phyloP scores from a whole-genome alignment of 768 basidiomycete species.

The Neoboletus brunneissimus region DNA sequence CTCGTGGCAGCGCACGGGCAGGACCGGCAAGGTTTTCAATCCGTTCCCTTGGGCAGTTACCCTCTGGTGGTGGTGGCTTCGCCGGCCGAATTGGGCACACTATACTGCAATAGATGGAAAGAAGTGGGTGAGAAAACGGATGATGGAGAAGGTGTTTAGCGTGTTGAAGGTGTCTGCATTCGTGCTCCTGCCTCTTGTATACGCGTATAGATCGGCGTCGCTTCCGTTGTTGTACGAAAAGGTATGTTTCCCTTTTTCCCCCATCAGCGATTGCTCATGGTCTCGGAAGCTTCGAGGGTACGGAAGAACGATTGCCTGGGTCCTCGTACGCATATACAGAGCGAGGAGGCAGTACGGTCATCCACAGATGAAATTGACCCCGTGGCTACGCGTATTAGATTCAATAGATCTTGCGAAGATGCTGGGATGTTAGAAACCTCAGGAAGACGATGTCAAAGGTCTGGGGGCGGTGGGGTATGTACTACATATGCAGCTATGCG shows the following conservation, averaged over 20 bases:
- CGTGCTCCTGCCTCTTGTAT: conserved; percentile 5
- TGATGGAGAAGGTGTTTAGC: background rate
- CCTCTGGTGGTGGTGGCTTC: conserved; percentile 37
- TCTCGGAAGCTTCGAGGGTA: background rate
- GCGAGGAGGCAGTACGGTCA: background rate
- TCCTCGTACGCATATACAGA: background rate
- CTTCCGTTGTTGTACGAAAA: background rate
- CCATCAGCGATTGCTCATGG: background rate
- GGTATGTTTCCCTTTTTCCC: background rate
- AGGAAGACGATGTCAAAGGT: background rate
- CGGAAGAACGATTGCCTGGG: background rate
- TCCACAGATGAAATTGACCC: background rate
- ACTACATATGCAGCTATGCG: conserved; percentile 11
- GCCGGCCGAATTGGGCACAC: conserved; percentile 34
- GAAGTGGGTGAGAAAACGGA: conserved; percentile 29
- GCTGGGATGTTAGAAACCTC: too few species aligned
- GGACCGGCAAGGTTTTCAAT: conserved; percentile 36
- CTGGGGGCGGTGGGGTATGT: background rate
- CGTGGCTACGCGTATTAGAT: background rate
- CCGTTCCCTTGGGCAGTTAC: conserved; percentile 40
- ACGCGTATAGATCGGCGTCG: conserved; percentile 4
- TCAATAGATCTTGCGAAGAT: background rate
- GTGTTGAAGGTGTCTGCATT: conserved; percentile 3
- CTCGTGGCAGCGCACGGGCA: conserved; percentile 42
- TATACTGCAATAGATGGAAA: conserved; percentile 39